phyloP scores from a whole-genome alignment of 371 early-diverging fungal genomes.

The Mortierella sp. region DNA sequence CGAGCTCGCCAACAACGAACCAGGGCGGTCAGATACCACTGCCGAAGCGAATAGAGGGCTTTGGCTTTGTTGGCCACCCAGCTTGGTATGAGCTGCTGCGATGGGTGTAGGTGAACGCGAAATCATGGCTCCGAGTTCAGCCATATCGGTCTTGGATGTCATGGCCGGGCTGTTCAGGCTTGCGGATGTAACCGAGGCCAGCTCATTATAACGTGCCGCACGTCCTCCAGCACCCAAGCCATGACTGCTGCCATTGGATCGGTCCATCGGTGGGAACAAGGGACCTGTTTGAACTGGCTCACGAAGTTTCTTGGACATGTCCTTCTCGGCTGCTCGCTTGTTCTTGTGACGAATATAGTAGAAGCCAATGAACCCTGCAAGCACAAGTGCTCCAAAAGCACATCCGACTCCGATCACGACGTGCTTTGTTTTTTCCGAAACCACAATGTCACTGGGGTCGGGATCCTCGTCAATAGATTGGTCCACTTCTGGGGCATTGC shows the following conservation, averaged over 20 bases:
- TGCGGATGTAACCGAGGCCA: slow-evolving; percentile 26
- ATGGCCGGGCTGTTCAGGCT: slow-evolving; percentile 29
- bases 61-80: neutral
- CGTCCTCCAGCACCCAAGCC: neutral
- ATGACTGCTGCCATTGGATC: neutral
- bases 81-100: slow-evolving; percentile 27
- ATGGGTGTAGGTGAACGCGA: slow-evolving; percentile 36
- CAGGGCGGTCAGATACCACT: slow-evolving; percentile 17
- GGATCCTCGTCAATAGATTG: slow-evolving; percentile 7
- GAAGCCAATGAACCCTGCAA: slow-evolving; percentile 43
- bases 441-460: slow-evolving; percentile 11
- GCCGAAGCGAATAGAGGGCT: neutral
- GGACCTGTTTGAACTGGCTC: slow-evolving; percentile 37
- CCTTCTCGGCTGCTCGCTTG: slow-evolving; percentile 29
- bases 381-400: slow-evolving; percentile 30
- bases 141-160: slow-evolving; percentile 29
- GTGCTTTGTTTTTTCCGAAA: slow-evolving; percentile 30
- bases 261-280: slow-evolving; percentile 21
- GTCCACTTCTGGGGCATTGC: neutral
- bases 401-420: slow-evolving; percentile 47
- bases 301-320: slow-evolving; percentile 20
- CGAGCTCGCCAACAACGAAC: slow-evolving; percentile 37
- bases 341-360: slow-evolving; percentile 40
- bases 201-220: slow-evolving; percentile 32
- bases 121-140: slow-evolving; percentile 13